A percentile compares a stretch with the other conserved stretches of the same genome.
Conservation (phyloP, 495 filamentous ascomycete species). For the Lophium mytilinum region DNA sequence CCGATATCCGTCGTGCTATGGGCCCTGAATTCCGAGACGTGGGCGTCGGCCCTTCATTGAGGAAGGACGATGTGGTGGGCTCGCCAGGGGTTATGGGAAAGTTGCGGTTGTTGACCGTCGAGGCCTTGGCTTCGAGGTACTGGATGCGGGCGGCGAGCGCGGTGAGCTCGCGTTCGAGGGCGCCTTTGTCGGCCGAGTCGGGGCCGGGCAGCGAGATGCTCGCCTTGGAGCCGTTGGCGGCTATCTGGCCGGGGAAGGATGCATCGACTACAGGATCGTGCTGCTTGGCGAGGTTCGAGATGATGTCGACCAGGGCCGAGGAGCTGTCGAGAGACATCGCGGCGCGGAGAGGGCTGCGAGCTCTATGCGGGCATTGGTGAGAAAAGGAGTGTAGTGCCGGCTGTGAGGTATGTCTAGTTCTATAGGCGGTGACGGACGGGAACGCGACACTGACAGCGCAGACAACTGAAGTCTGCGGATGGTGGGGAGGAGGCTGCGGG, state of each 20-base stretch:
- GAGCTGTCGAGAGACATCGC: slow-evolving; percentile 30
- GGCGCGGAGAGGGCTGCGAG: slow-evolving; percentile 5
- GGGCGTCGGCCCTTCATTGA: slow-evolving; percentile 5
- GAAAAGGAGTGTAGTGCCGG: background rate
- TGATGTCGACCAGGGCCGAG: slow-evolving; percentile 28
- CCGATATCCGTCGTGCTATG: slow-evolving; percentile 22
- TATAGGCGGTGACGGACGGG: too few relatives aligned
- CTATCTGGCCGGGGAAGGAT: slow-evolving; percentile 27
- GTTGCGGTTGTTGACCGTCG: slow-evolving; percentile 30
- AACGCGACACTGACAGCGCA: too few relatives aligned
- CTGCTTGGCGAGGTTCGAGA: slow-evolving; percentile 34
- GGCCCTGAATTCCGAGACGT: slow-evolving; percentile 6
- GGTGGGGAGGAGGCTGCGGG: too few relatives aligned
- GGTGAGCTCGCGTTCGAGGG: slow-evolving; percentile 40
- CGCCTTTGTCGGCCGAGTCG: slow-evolving; percentile 40
- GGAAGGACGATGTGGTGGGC: slow-evolving; percentile 30
- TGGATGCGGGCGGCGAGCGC: slow-evolving; percentile 40
- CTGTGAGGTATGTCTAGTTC: too few relatives aligned
- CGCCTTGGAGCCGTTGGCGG: slow-evolving; percentile 29
- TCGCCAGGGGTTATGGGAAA: slow-evolving; percentile 37
- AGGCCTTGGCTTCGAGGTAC: slow-evolving; percentile 39
- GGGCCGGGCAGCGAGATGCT: slow-evolving; percentile 38
- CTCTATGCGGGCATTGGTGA: slow-evolving; percentile 1
- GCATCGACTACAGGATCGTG: slow-evolving; percentile 24
- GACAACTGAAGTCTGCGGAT: too few relatives aligned